A percentile compares a stretch with the other conserved stretches of the same genome.
Evolutionary conservation across 768 basidiomycete species (phyloP).

Genomic region (Asterophora parasitica): DNA sequence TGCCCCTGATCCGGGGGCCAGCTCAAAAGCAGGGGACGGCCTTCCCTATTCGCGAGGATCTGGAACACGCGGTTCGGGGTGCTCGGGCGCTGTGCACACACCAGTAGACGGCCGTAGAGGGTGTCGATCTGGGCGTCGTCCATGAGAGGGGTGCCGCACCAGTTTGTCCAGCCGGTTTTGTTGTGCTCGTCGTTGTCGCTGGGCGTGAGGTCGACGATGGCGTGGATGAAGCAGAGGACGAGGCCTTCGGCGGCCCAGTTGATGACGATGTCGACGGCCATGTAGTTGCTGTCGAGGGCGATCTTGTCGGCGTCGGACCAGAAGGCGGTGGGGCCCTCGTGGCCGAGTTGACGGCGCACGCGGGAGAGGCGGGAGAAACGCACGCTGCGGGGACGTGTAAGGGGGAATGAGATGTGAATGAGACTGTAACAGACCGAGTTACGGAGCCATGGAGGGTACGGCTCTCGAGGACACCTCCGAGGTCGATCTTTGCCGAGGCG

Average conservation of each 20-base stretch:
- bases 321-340: constrained; percentile 45
- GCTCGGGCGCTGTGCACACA: constrained; percentile 46
- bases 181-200: constrained; percentile 68
- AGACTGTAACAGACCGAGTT: constrained; percentile 59
- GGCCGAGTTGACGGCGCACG: constrained; percentile 69
- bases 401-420: constrained; percentile 9
- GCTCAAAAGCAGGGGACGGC: constrained; percentile 56
- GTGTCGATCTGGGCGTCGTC: constrained; percentile 49
- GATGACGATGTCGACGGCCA: constrained; percentile 85
- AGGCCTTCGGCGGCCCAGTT: constrained; percentile 86
- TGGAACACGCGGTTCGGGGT: constrained; percentile 69
- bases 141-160: constrained; percentile 80
- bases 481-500: constrained; percentile 66
- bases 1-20: constrained; percentile 71
- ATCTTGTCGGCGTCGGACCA: constrained; percentile 70
- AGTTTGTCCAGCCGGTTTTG: constrained; percentile 81
- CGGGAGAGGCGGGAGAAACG: constrained; percentile 74
- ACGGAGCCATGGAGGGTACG: constrained; percentile 80
- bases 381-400: constrained; percentile 40
- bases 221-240: constrained; percentile 86
- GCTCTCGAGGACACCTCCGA: constrained; percentile 67
- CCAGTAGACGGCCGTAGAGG: constrained; percentile 54
- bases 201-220: constrained; percentile 65
- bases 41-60: constrained; percentile 60
- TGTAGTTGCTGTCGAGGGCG: constrained; percentile 66